phyloP scores from a whole-genome alignment of 2,329 filamentous ascomycete species.

The Zymoseptoria ardabiliae region DNA sequence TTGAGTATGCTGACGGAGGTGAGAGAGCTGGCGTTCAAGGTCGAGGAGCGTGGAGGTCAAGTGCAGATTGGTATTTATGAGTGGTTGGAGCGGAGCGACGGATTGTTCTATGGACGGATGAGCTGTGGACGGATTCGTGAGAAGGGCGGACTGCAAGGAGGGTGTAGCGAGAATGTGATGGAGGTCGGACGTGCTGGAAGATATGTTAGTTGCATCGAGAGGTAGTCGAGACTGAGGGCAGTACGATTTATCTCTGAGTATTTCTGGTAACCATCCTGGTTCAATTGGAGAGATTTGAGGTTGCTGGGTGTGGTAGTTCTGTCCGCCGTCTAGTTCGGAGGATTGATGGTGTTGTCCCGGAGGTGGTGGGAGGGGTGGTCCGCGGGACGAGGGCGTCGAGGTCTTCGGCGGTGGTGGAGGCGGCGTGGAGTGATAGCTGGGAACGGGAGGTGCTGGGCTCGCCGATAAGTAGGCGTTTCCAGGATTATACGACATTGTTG shows the following conservation, averaged over 20 bases:
- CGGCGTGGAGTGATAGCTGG: slow-evolving; percentile 36
- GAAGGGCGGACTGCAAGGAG: slow-evolving; percentile 64
- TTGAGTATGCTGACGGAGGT: slow-evolving; percentile 64
- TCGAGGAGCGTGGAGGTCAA: slow-evolving; percentile 58
- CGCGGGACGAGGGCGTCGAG: slow-evolving; percentile 36
- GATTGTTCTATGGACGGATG: slow-evolving; percentile 66
- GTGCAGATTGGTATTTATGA: slow-evolving; percentile 63
- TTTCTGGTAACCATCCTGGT: slow-evolving; percentile 70
- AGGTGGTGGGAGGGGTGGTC: slow-evolving; percentile 40
- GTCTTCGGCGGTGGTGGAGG: slow-evolving; percentile 44
- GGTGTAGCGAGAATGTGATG: slow-evolving; percentile 59
- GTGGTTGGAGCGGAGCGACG: slow-evolving; percentile 55
- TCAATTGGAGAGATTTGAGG: slow-evolving; percentile 25
- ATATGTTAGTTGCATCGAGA: slow-evolving; percentile 13
- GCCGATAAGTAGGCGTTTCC: background rate
- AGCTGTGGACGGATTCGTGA: slow-evolving; percentile 56
- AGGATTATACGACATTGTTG: slow-evolving; percentile 17
- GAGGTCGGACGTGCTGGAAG: slow-evolving; percentile 66
- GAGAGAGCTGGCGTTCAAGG: slow-evolving; percentile 51
- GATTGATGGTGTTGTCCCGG: slow-evolving; percentile 27
- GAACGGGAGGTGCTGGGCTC: slow-evolving; percentile 6
- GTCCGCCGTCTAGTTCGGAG: slow-evolving; percentile 22
- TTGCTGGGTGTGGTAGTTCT: slow-evolving; percentile 10
- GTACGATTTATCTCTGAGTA: slow-evolving; percentile 76
- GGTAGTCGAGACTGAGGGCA: slow-evolving; percentile 25